phyloP scores from a whole-genome alignment of 441 rosid species.

The Arabidopsis lyrata region DNA sequence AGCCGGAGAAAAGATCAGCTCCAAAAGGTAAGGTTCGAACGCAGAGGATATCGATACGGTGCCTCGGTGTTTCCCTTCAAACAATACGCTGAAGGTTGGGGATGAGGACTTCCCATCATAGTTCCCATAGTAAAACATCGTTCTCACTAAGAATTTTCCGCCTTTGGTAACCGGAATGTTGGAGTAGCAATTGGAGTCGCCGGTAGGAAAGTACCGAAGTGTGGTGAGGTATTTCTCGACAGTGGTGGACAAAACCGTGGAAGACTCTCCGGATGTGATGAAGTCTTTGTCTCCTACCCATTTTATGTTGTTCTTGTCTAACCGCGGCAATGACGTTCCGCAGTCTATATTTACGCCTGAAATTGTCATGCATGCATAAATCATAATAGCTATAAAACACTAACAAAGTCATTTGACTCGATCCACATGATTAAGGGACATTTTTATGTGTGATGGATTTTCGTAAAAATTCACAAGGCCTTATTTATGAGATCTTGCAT shows the following conservation, averaged over 20 bases:
- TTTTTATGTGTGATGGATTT: too few species aligned
- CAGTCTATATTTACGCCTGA: constrained; percentile 57
- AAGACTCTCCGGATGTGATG: constrained; percentile 41
- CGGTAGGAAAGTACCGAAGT: constrained; percentile 55
- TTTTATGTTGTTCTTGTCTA: constrained; percentile 38
- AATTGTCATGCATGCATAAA: constrained; percentile 2
- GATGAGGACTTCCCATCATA: constrained; percentile 57
- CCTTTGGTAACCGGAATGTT: constrained; percentile 41
- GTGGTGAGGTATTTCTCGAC: constrained; percentile 47
- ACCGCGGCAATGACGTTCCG: constrained; percentile 46
- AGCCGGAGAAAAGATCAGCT: too few species aligned
- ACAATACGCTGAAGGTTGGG: constrained; percentile 54
- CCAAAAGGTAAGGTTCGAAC: too few species aligned
- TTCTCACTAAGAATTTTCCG: constrained; percentile 43
- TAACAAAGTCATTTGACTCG: too few species aligned
- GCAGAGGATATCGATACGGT: not conserved
- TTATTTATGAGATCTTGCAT: too few species aligned
- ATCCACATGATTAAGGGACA: too few species aligned
- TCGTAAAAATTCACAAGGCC: too few species aligned
- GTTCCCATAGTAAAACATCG: constrained; percentile 54
- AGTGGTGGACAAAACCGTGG: constrained; percentile 30
- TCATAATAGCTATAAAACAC: not conserved
- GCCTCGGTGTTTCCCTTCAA: constrained; percentile 60
- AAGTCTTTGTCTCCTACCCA: constrained; percentile 61
- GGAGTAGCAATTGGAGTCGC: constrained; percentile 65